Percentiles rank a stretch among this genome's conserved stretches.
Conservation (phyloP, 2,329 filamentous ascomycete species). For the Calonectria crousiana region DNA sequence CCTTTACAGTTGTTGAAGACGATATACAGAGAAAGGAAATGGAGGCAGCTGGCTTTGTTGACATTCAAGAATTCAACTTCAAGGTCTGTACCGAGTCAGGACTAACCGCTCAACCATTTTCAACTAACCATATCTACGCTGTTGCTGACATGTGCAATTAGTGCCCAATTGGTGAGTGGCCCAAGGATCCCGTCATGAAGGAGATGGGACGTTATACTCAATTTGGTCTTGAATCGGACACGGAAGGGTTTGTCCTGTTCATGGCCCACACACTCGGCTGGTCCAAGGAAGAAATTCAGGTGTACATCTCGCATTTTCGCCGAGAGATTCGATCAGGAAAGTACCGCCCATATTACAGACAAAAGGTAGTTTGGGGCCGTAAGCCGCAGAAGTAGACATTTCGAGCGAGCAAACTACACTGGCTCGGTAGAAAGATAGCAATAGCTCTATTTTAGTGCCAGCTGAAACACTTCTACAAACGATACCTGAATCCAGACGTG, state of each 20-base stretch:
- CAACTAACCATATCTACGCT: too few species aligned
- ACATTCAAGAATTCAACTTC: conserved; percentile 20
- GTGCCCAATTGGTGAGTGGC: background rate
- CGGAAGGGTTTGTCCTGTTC: conserved; percentile 19
- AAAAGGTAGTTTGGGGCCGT: conserved; percentile 22
- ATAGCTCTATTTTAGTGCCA: background rate
- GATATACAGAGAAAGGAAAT: conserved; percentile 14
- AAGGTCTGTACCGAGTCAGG: background rate
- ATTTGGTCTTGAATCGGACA: conserved; percentile 17
- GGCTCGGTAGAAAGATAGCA: background rate
- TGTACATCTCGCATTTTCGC: conserved; percentile 21
- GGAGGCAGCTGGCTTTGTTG: conserved; percentile 23
- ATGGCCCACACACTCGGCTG: conserved; percentile 20
- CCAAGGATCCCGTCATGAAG: background rate
- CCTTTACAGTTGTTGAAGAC: conserved; percentile 22
- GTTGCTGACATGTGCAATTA: background rate
- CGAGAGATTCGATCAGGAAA: conserved; percentile 18
- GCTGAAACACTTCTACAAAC: conserved; percentile 50
- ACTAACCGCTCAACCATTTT: background rate
- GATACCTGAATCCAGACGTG: conserved; percentile 69
- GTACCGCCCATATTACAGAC: conserved; percentile 1
- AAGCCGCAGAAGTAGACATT: background rate
- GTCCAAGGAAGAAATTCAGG: conserved; percentile 20
- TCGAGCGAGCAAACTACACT: too few species aligned
- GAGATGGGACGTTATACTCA: conserved; percentile 22